Conservation (phyloP, 441 rosid species). For the Arabidopsis hybrid region DNA sequence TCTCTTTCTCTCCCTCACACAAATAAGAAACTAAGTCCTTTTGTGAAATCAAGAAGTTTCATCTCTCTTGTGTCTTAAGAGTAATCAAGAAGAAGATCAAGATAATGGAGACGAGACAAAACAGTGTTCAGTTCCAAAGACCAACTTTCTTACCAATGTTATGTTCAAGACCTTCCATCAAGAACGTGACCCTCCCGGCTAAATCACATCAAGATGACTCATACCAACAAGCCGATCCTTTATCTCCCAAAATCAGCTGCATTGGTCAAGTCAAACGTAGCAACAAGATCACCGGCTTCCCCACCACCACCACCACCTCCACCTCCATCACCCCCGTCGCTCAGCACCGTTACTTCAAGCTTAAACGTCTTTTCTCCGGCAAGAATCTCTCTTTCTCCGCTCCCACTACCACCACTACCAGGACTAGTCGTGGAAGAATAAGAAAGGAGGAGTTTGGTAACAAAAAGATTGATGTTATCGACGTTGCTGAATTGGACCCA, state of each 20-base stretch:
- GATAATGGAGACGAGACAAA: slow-evolving; percentile 54
- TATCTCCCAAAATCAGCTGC: slow-evolving; percentile 85
- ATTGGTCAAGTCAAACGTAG: slow-evolving; percentile 85
- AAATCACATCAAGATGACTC: slow-evolving; percentile 38
- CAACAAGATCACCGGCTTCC: slow-evolving; percentile 62
- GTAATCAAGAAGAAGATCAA: slow-evolving; percentile 8
- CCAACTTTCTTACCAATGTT: slow-evolving; percentile 69
- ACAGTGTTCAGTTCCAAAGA: slow-evolving; percentile 45
- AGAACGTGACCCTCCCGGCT: slow-evolving; percentile 51
- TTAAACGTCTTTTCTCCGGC: slow-evolving; percentile 65
- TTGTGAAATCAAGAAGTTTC: slow-evolving; percentile 16
- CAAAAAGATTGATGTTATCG: slow-evolving; percentile 44
- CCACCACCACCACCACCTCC: slow-evolving; percentile 44
- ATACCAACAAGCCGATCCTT: slow-evolving; percentile 55
- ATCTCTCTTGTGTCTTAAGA: not conserved
- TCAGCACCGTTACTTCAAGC: slow-evolving; percentile 58
- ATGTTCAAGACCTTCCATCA: slow-evolving; percentile 70
- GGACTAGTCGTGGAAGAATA: slow-evolving; percentile 31
- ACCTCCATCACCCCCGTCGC: slow-evolving; percentile 15
- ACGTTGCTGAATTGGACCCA: slow-evolving; percentile 73
- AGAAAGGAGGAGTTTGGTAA: slow-evolving; percentile 36
- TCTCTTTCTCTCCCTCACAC: slow-evolving; percentile 4
- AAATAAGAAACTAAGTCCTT: slow-evolving; percentile 10
- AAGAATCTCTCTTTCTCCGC: slow-evolving; percentile 48
- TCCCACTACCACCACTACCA: slow-evolving; percentile 25